Evolutionary conservation across 1,139 yeast species (phyloP).

Genomic region (Magnusiomyces tetraspermus): DNA sequence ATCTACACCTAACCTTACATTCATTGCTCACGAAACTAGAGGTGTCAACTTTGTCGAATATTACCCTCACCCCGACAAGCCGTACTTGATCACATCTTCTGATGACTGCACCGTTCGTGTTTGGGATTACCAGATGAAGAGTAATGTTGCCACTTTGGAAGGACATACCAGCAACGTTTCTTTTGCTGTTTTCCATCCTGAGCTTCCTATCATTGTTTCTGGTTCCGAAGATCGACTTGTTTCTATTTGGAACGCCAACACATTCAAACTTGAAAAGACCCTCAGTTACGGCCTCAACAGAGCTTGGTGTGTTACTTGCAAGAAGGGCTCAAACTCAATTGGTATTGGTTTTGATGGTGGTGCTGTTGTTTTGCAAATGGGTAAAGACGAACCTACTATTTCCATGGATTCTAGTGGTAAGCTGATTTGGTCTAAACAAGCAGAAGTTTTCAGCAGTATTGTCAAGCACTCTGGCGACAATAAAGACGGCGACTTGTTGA

Average conservation of each 20-base stretch:
- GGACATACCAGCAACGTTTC: constrained; percentile 94
- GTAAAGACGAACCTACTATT: constrained; percentile 87
- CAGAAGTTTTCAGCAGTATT: constrained; percentile 78
- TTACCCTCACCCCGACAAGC: constrained; percentile 95
- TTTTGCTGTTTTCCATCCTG: constrained; percentile 94
- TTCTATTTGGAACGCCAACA: constrained; percentile 83
- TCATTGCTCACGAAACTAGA: constrained; percentile 81
- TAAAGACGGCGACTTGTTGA: constrained; percentile 66
- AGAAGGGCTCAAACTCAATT: constrained; percentile 66
- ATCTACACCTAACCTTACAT: constrained; percentile 80
- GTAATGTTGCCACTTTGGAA: constrained; percentile 86
- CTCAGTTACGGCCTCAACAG: constrained; percentile 87
- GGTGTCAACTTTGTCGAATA: constrained; percentile 96
- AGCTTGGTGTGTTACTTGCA: constrained; percentile 88
- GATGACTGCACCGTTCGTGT: constrained; percentile 86
- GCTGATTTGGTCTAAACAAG: constrained; percentile 81
- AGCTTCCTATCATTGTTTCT: constrained; percentile 76
- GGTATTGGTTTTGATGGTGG: constrained; percentile 97
- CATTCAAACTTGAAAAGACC: constrained; percentile 78
- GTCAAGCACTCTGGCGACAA: constrained; percentile 51
- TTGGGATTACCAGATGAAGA: constrained; percentile 97
- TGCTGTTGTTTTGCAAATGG: constrained; percentile 72
- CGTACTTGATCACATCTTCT: constrained; percentile 83
- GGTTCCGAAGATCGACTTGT: constrained; percentile 89
- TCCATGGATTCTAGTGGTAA: constrained; percentile 93